These are phyloP conservation scores for Camellia oleifera DNA, from an alignment of 179 eudicot genomes.

Conservation along the genomic window DNA sequence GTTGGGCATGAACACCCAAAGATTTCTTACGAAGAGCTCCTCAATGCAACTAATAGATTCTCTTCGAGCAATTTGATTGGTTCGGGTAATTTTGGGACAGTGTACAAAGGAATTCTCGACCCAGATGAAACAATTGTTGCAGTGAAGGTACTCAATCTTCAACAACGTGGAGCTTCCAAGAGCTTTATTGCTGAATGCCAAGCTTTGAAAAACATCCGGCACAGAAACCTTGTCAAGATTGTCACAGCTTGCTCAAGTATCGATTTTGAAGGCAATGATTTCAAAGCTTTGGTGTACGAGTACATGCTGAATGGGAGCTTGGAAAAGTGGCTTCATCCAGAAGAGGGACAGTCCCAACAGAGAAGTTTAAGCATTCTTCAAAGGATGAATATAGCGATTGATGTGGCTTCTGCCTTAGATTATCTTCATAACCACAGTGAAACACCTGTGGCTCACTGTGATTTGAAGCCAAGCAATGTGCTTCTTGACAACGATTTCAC, in stretches of 20 bases:
- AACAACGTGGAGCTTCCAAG: no score
- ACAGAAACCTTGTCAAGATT: conserved; percentile 18
- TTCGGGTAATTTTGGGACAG: conserved; percentile 20
- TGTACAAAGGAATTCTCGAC: conserved; percentile 22
- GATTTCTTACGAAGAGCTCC: conserved; percentile 22
- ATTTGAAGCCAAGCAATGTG: conserved; percentile 25
- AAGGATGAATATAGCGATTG: conserved; percentile 21
- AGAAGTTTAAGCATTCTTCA: conserved; percentile 11
- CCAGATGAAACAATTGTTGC: conserved; percentile 4
- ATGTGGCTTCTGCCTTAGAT: conserved; percentile 20
- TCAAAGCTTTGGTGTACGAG: conserved; percentile 20
- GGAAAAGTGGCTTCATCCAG: conserved; percentile 23
- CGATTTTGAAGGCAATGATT: conserved; percentile 19
- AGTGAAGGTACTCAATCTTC: no score
- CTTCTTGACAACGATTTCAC: conserved; percentile 20
- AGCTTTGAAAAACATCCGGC: conserved; percentile 23
- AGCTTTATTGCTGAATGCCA: conserved; percentile 25
- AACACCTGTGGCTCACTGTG: conserved; percentile 22
- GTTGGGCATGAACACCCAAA: not conserved
- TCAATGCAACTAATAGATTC: conserved; percentile 17
- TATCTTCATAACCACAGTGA: conserved; percentile 22
- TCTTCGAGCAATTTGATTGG: conserved; percentile 24
- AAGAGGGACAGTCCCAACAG: not conserved
- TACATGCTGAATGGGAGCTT: conserved; percentile 22
- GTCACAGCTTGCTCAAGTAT: conserved; percentile 14